Base-by-base conservation (phyloP, 73 alveolate species). In the Durusdinium trenchii region DNA sequence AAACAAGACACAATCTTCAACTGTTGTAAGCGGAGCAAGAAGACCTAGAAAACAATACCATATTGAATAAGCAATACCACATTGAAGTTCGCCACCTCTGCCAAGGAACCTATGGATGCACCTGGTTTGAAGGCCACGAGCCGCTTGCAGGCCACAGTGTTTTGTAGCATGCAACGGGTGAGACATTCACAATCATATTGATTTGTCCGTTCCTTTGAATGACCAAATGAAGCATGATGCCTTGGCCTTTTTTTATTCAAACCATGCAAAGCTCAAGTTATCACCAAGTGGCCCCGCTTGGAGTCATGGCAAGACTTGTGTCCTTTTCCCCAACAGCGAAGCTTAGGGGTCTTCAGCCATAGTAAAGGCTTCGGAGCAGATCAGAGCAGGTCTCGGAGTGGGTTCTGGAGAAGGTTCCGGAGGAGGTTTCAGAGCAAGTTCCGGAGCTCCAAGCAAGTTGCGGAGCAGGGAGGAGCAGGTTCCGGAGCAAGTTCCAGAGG, bases 101-200 rank as follows among this genome's bases (percentile, higher is more conserved):
- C 79, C 79, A 64, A 45, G 89, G 89, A 79, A 20, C 89, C 89
- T 26, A 28, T 79, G 62, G 89, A 79, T 20, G 89, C 60, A 40
- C 42, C 89, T 45, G 89, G 89, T 18, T 42, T 79, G 89, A 62
- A 60, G 45, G 64, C 89, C 89, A 42, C 60, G 32, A n/a, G 89
- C 26, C 60, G 89, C 28, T 3, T 79, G 43, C 89, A 79, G 89
- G 89, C 16, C n/a, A 1, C 64, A 20, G 64, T 9, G 28, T 9
- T 20, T 20, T 20, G 64, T 9, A 20, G 64, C 64, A 20, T 20
- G 28, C 20, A 12, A 9, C 64, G 64, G 64, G 64, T n/a, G n/a
- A n/a, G n/a, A n/a, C n/a, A 20, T 20, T 54, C 20, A 20, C 28
- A 12, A 20, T 9, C 64, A 12, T 54, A 20, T 9, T 20, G 64